These are phyloP conservation scores for Curvularia eragrostidis DNA, from an alignment of 2,329 filamentous ascomycete species.

Conservation along the genomic window DNA sequence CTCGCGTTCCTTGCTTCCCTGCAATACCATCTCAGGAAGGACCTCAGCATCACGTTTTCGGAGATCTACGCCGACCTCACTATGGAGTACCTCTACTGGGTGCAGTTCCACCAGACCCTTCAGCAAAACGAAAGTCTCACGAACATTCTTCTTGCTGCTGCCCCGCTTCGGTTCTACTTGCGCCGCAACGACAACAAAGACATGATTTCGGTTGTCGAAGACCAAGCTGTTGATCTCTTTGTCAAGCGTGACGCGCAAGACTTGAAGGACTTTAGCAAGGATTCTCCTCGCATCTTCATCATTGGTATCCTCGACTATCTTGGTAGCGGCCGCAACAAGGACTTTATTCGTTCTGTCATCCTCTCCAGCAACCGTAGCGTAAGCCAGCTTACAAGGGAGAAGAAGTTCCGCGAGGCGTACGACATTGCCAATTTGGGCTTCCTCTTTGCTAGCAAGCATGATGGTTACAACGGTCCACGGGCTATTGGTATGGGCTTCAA, in stretches of 20 bases:
- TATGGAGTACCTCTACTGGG: slow-evolving; percentile 46
- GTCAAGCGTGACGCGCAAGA: slow-evolving; percentile 38
- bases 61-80: slow-evolving; percentile 55
- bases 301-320: slow-evolving; percentile 40
- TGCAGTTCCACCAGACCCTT: slow-evolving; percentile 39
- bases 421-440: slow-evolving; percentile 45
- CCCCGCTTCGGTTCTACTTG: slow-evolving; percentile 42
- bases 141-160: slow-evolving; percentile 39
- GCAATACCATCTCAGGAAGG: slow-evolving; percentile 52
- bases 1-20: slow-evolving; percentile 56
- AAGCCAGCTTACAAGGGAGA: slow-evolving; percentile 33
- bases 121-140: slow-evolving; percentile 50
- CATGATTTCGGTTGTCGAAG: slow-evolving; percentile 35
- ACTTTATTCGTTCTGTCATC: slow-evolving; percentile 41
- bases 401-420: slow-evolving; percentile 44
- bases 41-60: slow-evolving; percentile 50
- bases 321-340: slow-evolving; percentile 38
- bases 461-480: slow-evolving; percentile 42
- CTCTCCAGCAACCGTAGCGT: slow-evolving; percentile 35
- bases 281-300: slow-evolving; percentile 42
- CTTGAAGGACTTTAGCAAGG: slow-evolving; percentile 37
- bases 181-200: slow-evolving; percentile 30
- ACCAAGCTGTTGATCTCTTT: slow-evolving; percentile 38
- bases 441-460: slow-evolving; percentile 40
- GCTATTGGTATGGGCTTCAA: slow-evolving; percentile 50